Base-by-base conservation (phyloP, 345 rosid genomes). In the Lepidium didymum region DNA sequence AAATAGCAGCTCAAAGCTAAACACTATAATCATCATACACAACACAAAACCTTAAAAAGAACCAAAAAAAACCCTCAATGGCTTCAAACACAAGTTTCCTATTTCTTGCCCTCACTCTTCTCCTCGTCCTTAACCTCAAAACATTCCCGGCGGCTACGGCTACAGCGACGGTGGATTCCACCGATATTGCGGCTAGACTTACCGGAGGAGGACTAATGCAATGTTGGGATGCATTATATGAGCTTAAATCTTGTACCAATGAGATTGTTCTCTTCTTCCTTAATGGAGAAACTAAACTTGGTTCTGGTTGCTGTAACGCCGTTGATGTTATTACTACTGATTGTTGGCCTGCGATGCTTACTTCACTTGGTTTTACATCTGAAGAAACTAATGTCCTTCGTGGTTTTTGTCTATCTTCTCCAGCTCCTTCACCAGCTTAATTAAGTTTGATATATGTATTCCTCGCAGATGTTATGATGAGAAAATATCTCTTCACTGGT, bases 271-370 rank as follows among this genome's bases (percentile, higher is more conserved):
- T 78, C 36, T 86, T 78, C 76, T 80, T 91, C 74, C 73, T 86
- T 0, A 84, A 84, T n/a, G 91, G 93, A 0, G 73, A 83, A 55
- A 73, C 89, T 2, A 62, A 66, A 52, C 75, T 91, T 0, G 90
- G 87, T 0, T 65, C 75, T 0, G 77, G 38, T 1, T 91, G 97
- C 29, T 91, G 97, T 29, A 67, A 64, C 3, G 84, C 90, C 53
- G 80, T 87, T 47, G 82, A 74, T 1, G 58, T 80, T 15, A 83
- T 88, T 1, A 86, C 86, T 2, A 75, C 57, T 3, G 69, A 82
- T 10, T 91, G 96, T 64, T 91, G 96, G 97, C 96, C 97, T 5
- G 75, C 86, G 0, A 85, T 91, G 96, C 85, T 91, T 10, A 75
- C 85, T 31, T 84, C 96, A 15, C 79, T 85, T 3, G 90, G 97